phyloP scores from a whole-genome alignment of 2,329 filamentous ascomycete species.

The Penicillium paneum region DNA sequence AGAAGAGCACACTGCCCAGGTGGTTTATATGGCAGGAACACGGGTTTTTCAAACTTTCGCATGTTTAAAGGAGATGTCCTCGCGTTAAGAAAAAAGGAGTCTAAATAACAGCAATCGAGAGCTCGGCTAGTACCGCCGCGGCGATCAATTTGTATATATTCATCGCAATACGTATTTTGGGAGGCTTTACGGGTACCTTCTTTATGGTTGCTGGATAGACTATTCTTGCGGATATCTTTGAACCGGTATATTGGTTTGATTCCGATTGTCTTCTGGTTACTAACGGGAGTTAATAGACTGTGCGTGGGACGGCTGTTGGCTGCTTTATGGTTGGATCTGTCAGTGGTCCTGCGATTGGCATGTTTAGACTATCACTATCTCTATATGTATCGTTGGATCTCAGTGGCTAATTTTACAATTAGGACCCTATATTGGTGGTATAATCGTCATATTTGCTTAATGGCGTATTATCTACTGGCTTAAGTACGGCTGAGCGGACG shows the following conservation, averaged over 20 bases:
- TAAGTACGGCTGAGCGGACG: too few species aligned
- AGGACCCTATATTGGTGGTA: conserved; percentile 64
- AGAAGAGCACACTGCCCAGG: too few species aligned
- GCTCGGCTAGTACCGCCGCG: conserved; percentile 33
- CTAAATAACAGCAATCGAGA: too few species aligned
- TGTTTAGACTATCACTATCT: background rate
- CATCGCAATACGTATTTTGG: conserved; percentile 35
- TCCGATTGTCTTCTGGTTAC: background rate
- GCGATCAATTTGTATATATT: conserved; percentile 35
- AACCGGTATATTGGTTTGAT: conserved; percentile 27
- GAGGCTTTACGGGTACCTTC: conserved; percentile 38
- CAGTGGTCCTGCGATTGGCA: conserved; percentile 44
- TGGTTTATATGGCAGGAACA: too few species aligned
- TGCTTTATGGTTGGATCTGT: conserved; percentile 46
- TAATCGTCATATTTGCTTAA: conserved; percentile 48
- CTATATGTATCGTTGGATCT: too few species aligned
- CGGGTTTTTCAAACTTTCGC: too few species aligned
- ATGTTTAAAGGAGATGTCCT: too few species aligned
- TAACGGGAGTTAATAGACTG: conserved; percentile 22
- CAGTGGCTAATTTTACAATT: conserved; percentile 2
- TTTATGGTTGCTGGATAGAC: conserved; percentile 43
- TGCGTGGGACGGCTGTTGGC: conserved; percentile 45
- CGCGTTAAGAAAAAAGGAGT: too few species aligned
- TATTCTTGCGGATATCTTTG: conserved; percentile 40
- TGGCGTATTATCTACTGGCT: too few species aligned